A percentile compares a stretch with the other conserved stretches of the same genome.
phyloP scores from a whole-genome alignment of 768 basidiomycete species.

The Mycena olivaceomarginata region DNA sequence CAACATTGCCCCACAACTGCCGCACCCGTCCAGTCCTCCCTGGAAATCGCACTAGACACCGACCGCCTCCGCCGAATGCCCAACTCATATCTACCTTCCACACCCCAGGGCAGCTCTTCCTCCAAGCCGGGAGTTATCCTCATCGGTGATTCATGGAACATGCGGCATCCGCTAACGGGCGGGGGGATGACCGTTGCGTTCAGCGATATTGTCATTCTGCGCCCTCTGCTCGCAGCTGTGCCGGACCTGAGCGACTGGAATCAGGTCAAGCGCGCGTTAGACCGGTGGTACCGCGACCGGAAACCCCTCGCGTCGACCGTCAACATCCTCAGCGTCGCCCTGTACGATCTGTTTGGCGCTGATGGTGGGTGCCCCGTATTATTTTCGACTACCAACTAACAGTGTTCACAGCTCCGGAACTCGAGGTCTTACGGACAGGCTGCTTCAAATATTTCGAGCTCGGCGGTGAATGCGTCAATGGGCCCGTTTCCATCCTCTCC shows the following conservation, averaged over 20 bases:
- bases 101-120: constrained; percentile 74
- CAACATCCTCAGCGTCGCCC: constrained; percentile 93
- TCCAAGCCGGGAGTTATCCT: constrained; percentile 85
- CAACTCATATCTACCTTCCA: constrained; percentile 92
- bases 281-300: constrained; percentile 90
- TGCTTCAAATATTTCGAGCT: constrained; percentile 99
- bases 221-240: constrained; percentile 73
- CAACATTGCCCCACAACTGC: constrained; percentile 89
- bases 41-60: constrained; percentile 82
- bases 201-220: constrained; percentile 87
- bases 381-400: constrained; percentile 10
- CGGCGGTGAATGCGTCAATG: constrained; percentile 92
- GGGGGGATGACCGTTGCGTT: constrained; percentile 99
- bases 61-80: constrained; percentile 95
- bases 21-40: constrained; percentile 79
- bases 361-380: constrained; percentile 77
- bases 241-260: constrained; percentile 69
- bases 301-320: constrained; percentile 91
- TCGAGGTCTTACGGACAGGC: constrained; percentile 82
- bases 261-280: constrained; percentile 69
- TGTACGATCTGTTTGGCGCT: constrained; percentile 96
- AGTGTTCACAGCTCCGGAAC: constrained; percentile 68
- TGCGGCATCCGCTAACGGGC: constrained; percentile 98
- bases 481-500: constrained; percentile 92
- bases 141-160: constrained; percentile 98